Conservation (phyloP, 371 early-diverging fungal species). For the Mucor piriformis region DNA sequence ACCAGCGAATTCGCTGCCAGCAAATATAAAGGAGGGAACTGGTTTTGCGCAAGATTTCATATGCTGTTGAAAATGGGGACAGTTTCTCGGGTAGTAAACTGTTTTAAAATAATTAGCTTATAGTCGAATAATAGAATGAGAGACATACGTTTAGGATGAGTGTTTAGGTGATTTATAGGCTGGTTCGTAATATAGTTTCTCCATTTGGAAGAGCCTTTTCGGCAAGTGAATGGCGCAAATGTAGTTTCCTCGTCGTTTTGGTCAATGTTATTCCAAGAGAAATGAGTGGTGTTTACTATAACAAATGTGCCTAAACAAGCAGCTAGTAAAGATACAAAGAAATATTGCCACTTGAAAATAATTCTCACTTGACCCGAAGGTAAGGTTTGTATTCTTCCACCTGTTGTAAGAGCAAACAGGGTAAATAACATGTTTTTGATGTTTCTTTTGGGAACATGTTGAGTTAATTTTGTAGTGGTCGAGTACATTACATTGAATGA, state of each 20-base stretch:
- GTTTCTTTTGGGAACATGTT: background rate
- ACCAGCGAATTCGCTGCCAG: slow-evolving; percentile 57
- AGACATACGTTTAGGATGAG: slow-evolving; percentile 34
- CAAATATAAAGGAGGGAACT: slow-evolving; percentile 62
- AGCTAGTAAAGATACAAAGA: slow-evolving; percentile 13
- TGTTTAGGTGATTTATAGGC: slow-evolving; percentile 9
- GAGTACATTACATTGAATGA: background rate
- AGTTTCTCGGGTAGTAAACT: slow-evolving; percentile 56
- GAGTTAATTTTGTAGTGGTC: background rate
- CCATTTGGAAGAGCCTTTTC: slow-evolving; percentile 27
- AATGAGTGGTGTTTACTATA: slow-evolving; percentile 1
- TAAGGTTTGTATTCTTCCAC: slow-evolving; percentile 15
- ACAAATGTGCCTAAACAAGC: slow-evolving; percentile 7
- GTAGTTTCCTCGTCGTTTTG: slow-evolving; percentile 29
- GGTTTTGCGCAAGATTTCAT: slow-evolving; percentile 53
- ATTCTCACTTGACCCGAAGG: slow-evolving; percentile 17
- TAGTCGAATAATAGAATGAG: background rate
- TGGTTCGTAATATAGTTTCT: slow-evolving; percentile 30
- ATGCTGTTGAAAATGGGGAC: slow-evolving; percentile 29
- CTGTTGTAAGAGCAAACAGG: slow-evolving; percentile 9
- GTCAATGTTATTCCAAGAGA: slow-evolving; percentile 8
- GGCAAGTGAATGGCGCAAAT: slow-evolving; percentile 32
- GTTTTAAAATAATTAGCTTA: slow-evolving; percentile 2
- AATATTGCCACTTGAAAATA: slow-evolving; percentile 25
- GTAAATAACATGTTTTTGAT: background rate